Evolutionary conservation across 805 yeast species (phyloP).

Genomic region (Hermanozyma aechmeae): DNA sequence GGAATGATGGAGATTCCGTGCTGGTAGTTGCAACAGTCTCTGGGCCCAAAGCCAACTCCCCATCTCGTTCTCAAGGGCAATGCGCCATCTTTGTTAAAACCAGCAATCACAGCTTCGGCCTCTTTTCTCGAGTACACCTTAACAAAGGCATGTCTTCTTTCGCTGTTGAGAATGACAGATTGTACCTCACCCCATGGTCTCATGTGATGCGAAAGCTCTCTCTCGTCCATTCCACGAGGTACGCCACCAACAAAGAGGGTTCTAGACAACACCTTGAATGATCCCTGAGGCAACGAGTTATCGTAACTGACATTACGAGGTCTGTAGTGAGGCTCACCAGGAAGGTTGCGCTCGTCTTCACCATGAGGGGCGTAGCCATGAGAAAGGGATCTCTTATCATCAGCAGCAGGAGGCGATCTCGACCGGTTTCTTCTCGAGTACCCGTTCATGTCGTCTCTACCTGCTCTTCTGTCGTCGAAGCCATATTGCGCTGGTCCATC

Average conservation of each 20-base stretch:
- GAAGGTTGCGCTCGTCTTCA: slow-evolving; percentile 55
- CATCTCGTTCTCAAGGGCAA: slow-evolving; percentile 77
- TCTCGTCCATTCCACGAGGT: slow-evolving; percentile 72
- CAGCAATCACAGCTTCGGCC: slow-evolving; percentile 73
- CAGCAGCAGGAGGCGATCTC: slow-evolving; percentile 33
- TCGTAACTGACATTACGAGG: slow-evolving; percentile 68
- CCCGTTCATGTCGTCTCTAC: slow-evolving; percentile 17
- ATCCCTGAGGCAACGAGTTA: slow-evolving; percentile 62
- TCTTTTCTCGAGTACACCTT: slow-evolving; percentile 87
- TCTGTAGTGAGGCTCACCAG: slow-evolving; percentile 69
- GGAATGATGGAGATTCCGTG: slow-evolving; percentile 87
- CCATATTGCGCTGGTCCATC: no score
- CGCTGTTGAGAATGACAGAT: slow-evolving; percentile 76
- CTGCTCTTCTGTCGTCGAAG: slow-evolving; percentile 21
- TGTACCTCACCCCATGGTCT: slow-evolving; percentile 89
- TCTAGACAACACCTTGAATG: slow-evolving; percentile 76
- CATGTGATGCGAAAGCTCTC: slow-evolving; percentile 56
- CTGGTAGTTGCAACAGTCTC: slow-evolving; percentile 95
- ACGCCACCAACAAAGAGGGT: slow-evolving; percentile 94
- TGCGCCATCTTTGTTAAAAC: slow-evolving; percentile 61
- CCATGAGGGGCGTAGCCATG: slow-evolving; percentile 5
- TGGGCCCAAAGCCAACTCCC: slow-evolving; percentile 99
- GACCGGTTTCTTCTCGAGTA: slow-evolving; percentile 45
- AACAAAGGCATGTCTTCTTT: slow-evolving; percentile 92
- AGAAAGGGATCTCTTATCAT: slow-evolving; percentile 1